phyloP scores from a whole-genome alignment of 495 filamentous ascomycete species.

The Aspergillus cavernicola region DNA sequence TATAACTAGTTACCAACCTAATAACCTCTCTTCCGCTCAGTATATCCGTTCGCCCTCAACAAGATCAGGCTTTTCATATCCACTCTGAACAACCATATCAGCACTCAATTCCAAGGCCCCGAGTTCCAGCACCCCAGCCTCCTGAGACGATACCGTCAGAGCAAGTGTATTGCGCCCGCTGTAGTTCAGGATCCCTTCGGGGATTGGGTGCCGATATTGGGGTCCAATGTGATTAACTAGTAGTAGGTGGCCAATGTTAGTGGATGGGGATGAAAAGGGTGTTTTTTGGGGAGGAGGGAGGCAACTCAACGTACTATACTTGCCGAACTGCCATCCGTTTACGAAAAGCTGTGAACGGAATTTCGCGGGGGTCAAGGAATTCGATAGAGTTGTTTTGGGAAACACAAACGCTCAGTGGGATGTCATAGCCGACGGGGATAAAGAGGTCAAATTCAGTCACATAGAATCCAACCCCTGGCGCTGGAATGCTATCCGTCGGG shows the following conservation, averaged over 20 bases:
- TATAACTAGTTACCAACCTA: too few species aligned
- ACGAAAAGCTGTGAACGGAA: constrained; percentile 59
- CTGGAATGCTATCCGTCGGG: constrained; percentile 44
- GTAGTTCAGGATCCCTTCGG: constrained; percentile 61
- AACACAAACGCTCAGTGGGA: constrained; percentile 57
- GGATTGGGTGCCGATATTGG: constrained; percentile 58
- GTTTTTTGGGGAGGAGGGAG: not conserved
- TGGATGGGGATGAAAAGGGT: too few species aligned
- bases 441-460: constrained; percentile 50
- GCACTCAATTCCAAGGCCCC: too few species aligned
- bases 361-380: constrained; percentile 19
- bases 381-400: constrained; percentile 21
- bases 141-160: too few species aligned
- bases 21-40: too few species aligned
- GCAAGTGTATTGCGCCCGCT: constrained; percentile 53
- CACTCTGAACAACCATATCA: too few species aligned
- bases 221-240: constrained; percentile 55
- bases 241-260: not conserved
- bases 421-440: constrained; percentile 50
- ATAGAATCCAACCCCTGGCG: constrained; percentile 57
- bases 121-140: too few species aligned
- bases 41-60: too few species aligned
- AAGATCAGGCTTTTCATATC: too few species aligned
- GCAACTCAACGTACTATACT: constrained; percentile 37
- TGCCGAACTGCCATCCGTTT: constrained; percentile 69